phyloP scores from a whole-genome alignment of 148 eudicot genomes.

The Rhododendron griersonianum region DNA sequence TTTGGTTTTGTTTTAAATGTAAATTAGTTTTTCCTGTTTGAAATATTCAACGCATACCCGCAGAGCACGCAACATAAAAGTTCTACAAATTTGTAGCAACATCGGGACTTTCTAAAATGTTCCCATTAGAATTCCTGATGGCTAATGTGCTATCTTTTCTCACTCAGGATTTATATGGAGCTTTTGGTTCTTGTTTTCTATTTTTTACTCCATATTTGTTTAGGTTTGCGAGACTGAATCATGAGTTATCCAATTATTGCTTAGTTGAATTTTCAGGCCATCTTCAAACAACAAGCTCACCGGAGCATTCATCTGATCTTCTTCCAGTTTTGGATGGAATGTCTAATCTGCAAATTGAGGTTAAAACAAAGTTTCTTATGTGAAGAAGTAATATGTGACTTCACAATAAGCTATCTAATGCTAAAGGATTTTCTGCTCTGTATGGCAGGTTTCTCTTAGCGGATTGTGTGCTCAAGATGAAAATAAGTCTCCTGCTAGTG shows the following conservation, averaged over 20 bases:
- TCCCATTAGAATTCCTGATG: too few relatives aligned
- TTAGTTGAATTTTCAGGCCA: constrained; percentile 11
- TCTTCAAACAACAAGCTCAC: constrained; percentile 15
- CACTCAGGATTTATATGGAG: too few relatives aligned
- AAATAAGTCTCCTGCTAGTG: constrained; percentile 14
- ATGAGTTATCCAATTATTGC: background rate
- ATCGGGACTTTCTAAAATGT: too few relatives aligned
- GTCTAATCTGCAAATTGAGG: constrained; percentile 25
- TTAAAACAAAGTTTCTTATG: constrained; percentile 1
- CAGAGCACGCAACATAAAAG: background rate
- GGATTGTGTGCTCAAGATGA: constrained; percentile 31
- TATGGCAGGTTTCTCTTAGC: constrained; percentile 27
- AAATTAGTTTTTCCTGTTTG: too few relatives aligned
- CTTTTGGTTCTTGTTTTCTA: too few relatives aligned
- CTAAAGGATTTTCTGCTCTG: background rate
- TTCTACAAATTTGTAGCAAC: background rate
- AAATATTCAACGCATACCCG: background rate
- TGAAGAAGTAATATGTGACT: background rate
- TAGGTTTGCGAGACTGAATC: too few relatives aligned
- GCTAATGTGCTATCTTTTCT: too few relatives aligned
- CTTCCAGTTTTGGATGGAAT: constrained; percentile 2
- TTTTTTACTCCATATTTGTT: too few relatives aligned
- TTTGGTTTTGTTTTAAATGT: too few relatives aligned
- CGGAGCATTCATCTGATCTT: constrained; percentile 24
- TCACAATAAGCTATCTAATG: background rate